These are phyloP conservation scores for Lentinula boryana DNA, from an alignment of 768 basidiomycete genomes.

Conservation along the genomic window DNA sequence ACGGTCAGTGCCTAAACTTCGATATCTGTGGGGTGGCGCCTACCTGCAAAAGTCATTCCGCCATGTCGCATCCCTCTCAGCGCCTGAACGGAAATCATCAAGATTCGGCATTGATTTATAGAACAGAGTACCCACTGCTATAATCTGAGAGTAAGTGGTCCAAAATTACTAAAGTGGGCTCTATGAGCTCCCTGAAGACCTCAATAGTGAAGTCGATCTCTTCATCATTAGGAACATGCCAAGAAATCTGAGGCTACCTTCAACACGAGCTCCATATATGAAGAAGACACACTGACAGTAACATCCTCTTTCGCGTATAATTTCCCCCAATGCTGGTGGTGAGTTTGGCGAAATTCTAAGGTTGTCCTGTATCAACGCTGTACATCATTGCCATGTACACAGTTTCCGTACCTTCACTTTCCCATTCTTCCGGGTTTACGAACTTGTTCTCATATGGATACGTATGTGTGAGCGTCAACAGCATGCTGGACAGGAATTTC, in stretches of 20 bases:
- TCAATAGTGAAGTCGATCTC: slow-evolving; percentile 73
- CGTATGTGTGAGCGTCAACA: slow-evolving; percentile 73
- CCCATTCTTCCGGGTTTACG: slow-evolving; percentile 73
- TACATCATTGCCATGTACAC: background rate
- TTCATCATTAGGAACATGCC: slow-evolving; percentile 69
- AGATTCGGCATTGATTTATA: slow-evolving; percentile 5
- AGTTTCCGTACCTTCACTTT: slow-evolving; percentile 51
- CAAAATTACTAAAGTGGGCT: slow-evolving; percentile 52
- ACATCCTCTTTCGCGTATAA: slow-evolving; percentile 66
- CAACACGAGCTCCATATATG: background rate
- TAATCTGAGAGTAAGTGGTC: slow-evolving; percentile 46
- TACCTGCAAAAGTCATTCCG: slow-evolving; percentile 83
- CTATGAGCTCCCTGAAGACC: slow-evolving; percentile 61
- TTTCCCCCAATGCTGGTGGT: slow-evolving; percentile 79
- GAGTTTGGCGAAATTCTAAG: slow-evolving; percentile 61
- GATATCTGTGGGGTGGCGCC: slow-evolving; percentile 8
- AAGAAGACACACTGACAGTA: slow-evolving; percentile 34
- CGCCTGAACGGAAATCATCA: slow-evolving; percentile 20
- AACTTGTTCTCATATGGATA: slow-evolving; percentile 80
- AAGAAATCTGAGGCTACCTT: slow-evolving; percentile 43
- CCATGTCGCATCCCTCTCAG: slow-evolving; percentile 58
- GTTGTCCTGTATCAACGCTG: background rate
- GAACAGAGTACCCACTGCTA: slow-evolving; percentile 26
- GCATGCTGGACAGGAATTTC: slow-evolving; percentile 63
- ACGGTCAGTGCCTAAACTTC: background rate